Conservation (phyloP, 352 stramenopile species). For the Phytophthora sansomeana region DNA sequence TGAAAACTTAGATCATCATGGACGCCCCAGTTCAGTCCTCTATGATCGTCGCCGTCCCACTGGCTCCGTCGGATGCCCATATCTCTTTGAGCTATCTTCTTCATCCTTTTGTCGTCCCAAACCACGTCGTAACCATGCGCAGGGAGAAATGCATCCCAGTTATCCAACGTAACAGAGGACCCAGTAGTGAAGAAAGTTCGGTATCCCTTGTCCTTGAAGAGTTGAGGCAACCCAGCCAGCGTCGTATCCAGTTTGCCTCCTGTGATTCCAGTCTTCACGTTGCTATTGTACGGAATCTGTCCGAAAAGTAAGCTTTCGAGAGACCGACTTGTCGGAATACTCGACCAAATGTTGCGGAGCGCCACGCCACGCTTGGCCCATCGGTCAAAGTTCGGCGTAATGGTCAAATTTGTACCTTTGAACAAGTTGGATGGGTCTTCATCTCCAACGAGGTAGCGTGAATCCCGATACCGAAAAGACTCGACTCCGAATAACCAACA, state of each 20-base stretch:
- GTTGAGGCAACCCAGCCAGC: constrained; percentile 54
- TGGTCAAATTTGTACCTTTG: constrained; percentile 30
- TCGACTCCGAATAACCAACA: constrained; percentile 16
- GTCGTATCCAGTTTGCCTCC: constrained; percentile 30
- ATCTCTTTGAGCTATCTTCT: constrained; percentile 34
- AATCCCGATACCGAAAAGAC: constrained; percentile 16
- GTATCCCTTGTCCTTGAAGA: constrained; percentile 59
- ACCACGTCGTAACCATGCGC: constrained; percentile 56
- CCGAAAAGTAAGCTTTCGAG: constrained; percentile 63
- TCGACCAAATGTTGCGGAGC: constrained; percentile 63
- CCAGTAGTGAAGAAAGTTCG: constrained; percentile 62
- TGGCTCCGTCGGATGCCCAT: constrained; percentile 39
- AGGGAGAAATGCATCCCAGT: constrained; percentile 58
- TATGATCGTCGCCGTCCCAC: constrained; percentile 26
- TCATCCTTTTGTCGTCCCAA: constrained; percentile 38
- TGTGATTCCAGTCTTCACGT: constrained; percentile 50
- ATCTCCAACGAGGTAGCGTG: constrained; percentile 14
- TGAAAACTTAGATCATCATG: constrained; percentile 56
- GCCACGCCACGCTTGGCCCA: constrained; percentile 55
- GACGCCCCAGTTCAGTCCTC: constrained; percentile 45
- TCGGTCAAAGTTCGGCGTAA: constrained; percentile 54
- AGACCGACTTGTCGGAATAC: constrained; percentile 59
- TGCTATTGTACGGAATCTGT: constrained; percentile 59
- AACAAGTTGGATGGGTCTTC: constrained; percentile 43
- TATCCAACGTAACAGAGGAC: constrained; percentile 33